phyloP scores from a whole-genome alignment of 2,329 filamentous ascomycete species.

The Botrytis medusae region DNA sequence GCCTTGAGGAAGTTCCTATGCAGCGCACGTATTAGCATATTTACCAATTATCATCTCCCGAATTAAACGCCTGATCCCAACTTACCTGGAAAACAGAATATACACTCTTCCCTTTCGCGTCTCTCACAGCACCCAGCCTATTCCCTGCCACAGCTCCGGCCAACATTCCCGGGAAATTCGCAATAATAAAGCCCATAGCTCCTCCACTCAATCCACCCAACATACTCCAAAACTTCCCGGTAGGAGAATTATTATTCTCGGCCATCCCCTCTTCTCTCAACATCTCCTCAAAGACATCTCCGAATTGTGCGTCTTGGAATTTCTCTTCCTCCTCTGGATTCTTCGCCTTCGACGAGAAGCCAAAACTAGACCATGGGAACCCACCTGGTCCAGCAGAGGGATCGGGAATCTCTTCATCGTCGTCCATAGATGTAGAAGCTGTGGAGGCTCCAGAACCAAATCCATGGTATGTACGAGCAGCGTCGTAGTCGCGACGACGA shows the following conservation, averaged over 20 bases:
- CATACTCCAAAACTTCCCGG: constrained; percentile 80
- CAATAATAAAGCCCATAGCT: constrained; percentile 91
- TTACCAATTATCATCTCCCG: too few species aligned
- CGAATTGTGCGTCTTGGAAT: constrained; percentile 78
- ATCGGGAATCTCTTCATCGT: constrained; percentile 44
- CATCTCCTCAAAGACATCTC: constrained; percentile 88
- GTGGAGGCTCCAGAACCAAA: constrained; percentile 45
- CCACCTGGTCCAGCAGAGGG: constrained; percentile 40
- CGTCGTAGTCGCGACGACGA: constrained; percentile 82
- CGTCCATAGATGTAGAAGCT: constrained; percentile 46
- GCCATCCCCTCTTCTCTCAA: constrained; percentile 81
- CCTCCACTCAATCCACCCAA: constrained; percentile 84
- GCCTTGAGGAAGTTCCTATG: constrained; percentile 69
- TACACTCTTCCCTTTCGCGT: constrained; percentile 91
- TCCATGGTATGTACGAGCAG: constrained; percentile 62
- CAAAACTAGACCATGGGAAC: constrained; percentile 76
- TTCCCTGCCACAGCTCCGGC: constrained; percentile 93
- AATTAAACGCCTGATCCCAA: neutral
- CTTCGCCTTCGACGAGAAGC: constrained; percentile 50
- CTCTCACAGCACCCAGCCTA: constrained; percentile 82
- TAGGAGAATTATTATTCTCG: constrained; percentile 62
- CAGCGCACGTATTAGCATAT: neutral
- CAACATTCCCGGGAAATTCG: constrained; percentile 83
- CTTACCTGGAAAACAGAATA: constrained; percentile 66
- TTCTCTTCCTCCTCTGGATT: constrained; percentile 53